A percentile compares a stretch with the other conserved stretches of the same genome.
These are phyloP conservation scores for Botrytis galanthina DNA, from an alignment of 2,329 filamentous ascomycete species.

Conservation along the genomic window DNA sequence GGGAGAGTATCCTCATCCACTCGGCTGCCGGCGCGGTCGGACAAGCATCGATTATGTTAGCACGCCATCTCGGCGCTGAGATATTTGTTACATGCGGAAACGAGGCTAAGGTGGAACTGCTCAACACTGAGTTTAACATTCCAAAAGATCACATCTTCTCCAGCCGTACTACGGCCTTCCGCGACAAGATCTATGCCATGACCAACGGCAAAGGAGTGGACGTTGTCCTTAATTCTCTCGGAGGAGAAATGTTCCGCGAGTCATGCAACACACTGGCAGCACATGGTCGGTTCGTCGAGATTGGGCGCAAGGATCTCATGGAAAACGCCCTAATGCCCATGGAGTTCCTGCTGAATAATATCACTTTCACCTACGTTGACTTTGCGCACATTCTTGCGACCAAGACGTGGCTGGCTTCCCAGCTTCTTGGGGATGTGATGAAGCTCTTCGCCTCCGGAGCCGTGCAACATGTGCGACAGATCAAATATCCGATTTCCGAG, in stretches of 20 bases:
- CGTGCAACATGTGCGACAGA: background rate
- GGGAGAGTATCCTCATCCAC: background rate
- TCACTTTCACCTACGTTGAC: background rate
- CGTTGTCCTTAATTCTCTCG: background rate
- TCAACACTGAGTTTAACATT: background rate
- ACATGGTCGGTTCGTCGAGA: background rate
- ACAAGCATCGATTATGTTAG: background rate
- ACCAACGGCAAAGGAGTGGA: background rate
- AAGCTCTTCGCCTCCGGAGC: background rate
- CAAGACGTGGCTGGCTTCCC: background rate
- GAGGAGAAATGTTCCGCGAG: background rate
- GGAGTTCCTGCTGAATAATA: background rate
- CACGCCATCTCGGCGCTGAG: background rate
- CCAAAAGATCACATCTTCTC: background rate
- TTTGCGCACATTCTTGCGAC: background rate
- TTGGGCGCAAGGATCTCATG: background rate
- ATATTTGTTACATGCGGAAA: background rate
- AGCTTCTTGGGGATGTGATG: background rate
- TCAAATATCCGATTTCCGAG: background rate
- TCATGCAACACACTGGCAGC: background rate
- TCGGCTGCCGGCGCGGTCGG: background rate
- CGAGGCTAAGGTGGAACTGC: background rate
- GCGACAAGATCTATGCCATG: background rate
- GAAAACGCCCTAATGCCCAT: background rate
- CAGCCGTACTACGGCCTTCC: background rate